Evolutionary conservation across 345 rosid species (phyloP).

Genomic region (Gossypium thurberi): DNA sequence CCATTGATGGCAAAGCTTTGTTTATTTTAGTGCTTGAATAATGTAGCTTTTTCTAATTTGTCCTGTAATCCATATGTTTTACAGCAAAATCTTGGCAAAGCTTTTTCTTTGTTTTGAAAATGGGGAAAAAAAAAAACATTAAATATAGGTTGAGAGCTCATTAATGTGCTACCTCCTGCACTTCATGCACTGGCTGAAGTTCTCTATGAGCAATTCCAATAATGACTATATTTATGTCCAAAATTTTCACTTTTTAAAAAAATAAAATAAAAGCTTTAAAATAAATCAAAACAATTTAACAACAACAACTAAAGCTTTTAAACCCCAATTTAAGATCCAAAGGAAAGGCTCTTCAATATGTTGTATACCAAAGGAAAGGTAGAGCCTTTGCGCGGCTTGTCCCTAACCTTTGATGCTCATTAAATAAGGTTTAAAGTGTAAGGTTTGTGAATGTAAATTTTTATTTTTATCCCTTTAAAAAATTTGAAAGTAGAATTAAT

Average conservation of each 20-base stretch:
- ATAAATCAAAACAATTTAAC: too few species aligned
- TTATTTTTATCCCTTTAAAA: too few species aligned
- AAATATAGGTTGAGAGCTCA: background rate
- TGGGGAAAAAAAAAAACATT: background rate
- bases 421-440: too few species aligned
- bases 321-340: background rate
- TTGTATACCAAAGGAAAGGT: too few species aligned
- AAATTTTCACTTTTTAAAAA: background rate
- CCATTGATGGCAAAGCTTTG: background rate
- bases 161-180: background rate
- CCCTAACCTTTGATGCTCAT: too few species aligned
- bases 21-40: constrained; percentile 1
- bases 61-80: background rate
- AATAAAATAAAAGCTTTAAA: too few species aligned
- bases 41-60: background rate
- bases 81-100: background rate
- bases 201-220: background rate
- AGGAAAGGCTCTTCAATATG: background rate
- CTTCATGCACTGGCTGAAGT: constrained; percentile 2
- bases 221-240: background rate
- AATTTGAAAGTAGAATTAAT: too few species aligned
- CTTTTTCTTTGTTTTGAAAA: background rate
- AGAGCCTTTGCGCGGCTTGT: too few species aligned
- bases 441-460: too few species aligned
- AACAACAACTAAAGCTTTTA: background rate